Conservation (phyloP, 2,329 filamentous ascomycete species). For the Torrubiella hemipterigena region DNA sequence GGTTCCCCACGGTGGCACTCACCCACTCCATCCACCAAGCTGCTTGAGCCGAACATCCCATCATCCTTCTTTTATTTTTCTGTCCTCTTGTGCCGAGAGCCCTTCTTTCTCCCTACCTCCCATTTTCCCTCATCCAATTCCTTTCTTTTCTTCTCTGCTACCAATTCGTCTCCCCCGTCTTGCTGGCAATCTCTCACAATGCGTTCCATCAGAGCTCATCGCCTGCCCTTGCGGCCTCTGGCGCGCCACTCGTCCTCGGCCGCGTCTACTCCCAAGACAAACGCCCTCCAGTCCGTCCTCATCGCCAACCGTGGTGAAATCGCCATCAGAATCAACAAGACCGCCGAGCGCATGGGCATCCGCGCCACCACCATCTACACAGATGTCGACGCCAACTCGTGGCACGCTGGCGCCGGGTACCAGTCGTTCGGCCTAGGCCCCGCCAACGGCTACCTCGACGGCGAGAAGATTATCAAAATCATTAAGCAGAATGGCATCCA, state of each 20-base stretch:
- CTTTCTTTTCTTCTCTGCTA: slow-evolving; percentile 6
- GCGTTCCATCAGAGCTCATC: slow-evolving; percentile 42
- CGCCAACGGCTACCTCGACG: slow-evolving; percentile 81
- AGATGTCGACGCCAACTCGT: slow-evolving; percentile 73
- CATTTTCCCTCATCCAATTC: no score
- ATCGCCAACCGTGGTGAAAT: slow-evolving; percentile 98
- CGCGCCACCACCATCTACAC: slow-evolving; percentile 92
- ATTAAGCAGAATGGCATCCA: slow-evolving; percentile 79
- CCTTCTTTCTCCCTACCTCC: no score
- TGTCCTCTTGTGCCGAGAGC: slow-evolving; percentile 2
- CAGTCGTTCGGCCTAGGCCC: slow-evolving; percentile 76
- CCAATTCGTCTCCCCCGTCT: slow-evolving; percentile 1
- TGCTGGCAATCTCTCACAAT: slow-evolving; percentile 21
- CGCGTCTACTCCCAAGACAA: slow-evolving; percentile 20
- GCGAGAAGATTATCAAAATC: slow-evolving; percentile 79
- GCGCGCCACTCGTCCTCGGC: slow-evolving; percentile 24
- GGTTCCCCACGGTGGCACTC: slow-evolving; percentile 17
- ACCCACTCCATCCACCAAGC: slow-evolving; percentile 2
- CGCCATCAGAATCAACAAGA: slow-evolving; percentile 81
- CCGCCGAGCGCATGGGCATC: slow-evolving; percentile 79
- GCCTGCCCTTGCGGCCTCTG: slow-evolving; percentile 32
- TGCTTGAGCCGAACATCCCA: slow-evolving; percentile 2
- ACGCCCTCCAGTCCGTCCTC: slow-evolving; percentile 63
- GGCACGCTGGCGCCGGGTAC: slow-evolving; percentile 78
- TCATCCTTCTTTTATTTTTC: slow-evolving; percentile 2